These are phyloP conservation scores for Artemisia annua DNA, from an alignment of 129 eudicot species.

Conservation along the genomic window DNA sequence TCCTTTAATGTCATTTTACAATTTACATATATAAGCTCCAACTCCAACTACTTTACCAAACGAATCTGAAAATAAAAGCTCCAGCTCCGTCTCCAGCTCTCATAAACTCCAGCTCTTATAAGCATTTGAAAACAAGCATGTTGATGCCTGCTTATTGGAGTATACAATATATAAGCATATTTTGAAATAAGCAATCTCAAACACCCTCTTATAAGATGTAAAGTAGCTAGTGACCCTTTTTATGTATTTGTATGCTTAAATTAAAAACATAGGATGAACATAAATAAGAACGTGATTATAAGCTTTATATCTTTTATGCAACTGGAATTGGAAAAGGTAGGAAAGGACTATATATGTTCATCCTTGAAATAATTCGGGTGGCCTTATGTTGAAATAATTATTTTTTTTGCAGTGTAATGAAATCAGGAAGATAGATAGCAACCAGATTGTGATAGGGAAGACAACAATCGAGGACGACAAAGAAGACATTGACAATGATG, in stretches of 20 bases:
- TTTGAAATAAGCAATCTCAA: too few species aligned
- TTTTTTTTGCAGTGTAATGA: conserved; percentile 57
- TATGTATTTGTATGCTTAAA: not conserved
- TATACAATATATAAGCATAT: too few species aligned
- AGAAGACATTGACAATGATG: conserved; percentile 70
- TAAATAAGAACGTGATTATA: not conserved
- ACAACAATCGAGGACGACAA: conserved; percentile 68
- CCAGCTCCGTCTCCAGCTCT: too few species aligned
- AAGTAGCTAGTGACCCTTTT: not conserved
- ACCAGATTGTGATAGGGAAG: conserved; percentile 61
- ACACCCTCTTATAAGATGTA: not conserved
- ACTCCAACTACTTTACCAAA: too few species aligned
- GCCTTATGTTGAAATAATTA: not conserved
- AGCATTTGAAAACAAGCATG: too few species aligned
- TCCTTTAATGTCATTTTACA: too few species aligned
- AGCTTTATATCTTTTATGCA: not conserved
- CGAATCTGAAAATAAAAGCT: too few species aligned
- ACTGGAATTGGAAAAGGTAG: not conserved
- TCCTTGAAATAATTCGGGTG: not conserved
- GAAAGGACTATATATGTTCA: not conserved
- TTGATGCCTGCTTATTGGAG: too few species aligned
- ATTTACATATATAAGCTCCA: too few species aligned
- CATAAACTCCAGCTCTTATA: too few species aligned
- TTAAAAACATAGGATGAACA: not conserved
- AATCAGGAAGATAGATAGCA: conserved; percentile 73